These are phyloP conservation scores for Fusarium nelsonii DNA, from an alignment of 2,329 filamentous ascomycete genomes.

Conservation along the genomic window DNA sequence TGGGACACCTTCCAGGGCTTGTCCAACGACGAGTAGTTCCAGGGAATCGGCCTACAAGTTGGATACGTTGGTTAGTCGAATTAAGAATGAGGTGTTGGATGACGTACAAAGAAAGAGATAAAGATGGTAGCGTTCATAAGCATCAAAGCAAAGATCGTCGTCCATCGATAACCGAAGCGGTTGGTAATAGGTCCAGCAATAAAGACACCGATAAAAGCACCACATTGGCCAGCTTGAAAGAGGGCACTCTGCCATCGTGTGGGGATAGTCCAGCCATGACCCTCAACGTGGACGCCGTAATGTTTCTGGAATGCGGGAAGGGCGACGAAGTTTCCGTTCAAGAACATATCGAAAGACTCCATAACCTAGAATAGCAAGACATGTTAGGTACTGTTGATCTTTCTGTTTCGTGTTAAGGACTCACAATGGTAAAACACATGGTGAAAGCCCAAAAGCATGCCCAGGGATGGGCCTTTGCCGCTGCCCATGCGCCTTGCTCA, in stretches of 20 bases:
- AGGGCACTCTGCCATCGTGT: slow-evolving; percentile 58
- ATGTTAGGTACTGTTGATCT: slow-evolving; percentile 5
- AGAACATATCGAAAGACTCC: slow-evolving; percentile 64
- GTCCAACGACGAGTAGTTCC: slow-evolving; percentile 60
- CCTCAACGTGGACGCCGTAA: slow-evolving; percentile 53
- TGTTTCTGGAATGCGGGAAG: slow-evolving; percentile 52
- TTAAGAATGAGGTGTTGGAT: rapidly evolving
- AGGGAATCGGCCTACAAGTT: slow-evolving; percentile 49
- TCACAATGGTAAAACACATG: slow-evolving; percentile 64
- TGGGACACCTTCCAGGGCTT: slow-evolving; percentile 69
- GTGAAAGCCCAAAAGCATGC: slow-evolving; percentile 62
- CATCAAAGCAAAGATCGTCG: slow-evolving; percentile 55
- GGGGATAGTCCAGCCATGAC: slow-evolving; percentile 49
- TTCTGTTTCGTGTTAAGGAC: slow-evolving; percentile 18
- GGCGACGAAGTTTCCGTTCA: slow-evolving; percentile 61
- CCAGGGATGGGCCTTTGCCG: slow-evolving; percentile 57
- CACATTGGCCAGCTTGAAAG: slow-evolving; percentile 51
- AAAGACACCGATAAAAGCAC: slow-evolving; percentile 55
- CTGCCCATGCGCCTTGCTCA: slow-evolving; percentile 54
- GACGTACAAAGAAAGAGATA: slow-evolving; percentile 64
- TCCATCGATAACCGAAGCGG: slow-evolving; percentile 54
- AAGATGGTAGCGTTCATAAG: slow-evolving; percentile 56
- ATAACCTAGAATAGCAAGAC: slow-evolving; percentile 55
- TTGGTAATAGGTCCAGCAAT: slow-evolving; percentile 55
- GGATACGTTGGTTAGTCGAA: neutral